Conservation (phyloP, 805 yeast genomes). For the Candida rishiriensis region DNA sequence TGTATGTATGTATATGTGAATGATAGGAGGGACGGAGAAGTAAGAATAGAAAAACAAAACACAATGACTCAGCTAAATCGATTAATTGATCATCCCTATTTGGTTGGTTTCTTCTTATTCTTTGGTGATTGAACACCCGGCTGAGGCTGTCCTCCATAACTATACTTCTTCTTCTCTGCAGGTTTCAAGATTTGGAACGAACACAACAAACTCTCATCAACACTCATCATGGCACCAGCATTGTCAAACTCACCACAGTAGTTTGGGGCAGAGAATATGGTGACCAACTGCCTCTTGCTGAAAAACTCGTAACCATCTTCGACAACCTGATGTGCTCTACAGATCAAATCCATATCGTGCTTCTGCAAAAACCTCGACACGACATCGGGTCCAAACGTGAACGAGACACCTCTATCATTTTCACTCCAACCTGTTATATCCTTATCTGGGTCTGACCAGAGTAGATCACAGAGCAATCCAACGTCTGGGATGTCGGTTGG, state of each 20-base stretch:
- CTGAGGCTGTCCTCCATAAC: slow-evolving; percentile 21
- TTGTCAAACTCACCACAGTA: slow-evolving; percentile 84
- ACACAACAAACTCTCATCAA: slow-evolving; percentile 85
- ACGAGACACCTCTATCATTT: slow-evolving; percentile 80
- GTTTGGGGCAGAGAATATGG: slow-evolving; percentile 73
- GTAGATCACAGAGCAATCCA: slow-evolving; percentile 69
- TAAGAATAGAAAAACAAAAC: background rate
- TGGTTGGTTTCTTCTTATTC: slow-evolving; percentile 26
- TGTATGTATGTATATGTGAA: background rate
- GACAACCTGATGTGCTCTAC: slow-evolving; percentile 86
- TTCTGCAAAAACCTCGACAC: slow-evolving; percentile 93
- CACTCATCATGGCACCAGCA: slow-evolving; percentile 99
- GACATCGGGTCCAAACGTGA: slow-evolving; percentile 94
- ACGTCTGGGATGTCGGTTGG: slow-evolving; percentile 87
- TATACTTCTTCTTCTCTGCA: slow-evolving; percentile 87
- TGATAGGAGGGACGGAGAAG: background rate
- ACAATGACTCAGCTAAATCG: background rate
- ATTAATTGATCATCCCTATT: slow-evolving; percentile 14
- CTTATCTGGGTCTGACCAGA: slow-evolving; percentile 88
- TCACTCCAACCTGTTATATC: slow-evolving; percentile 93
- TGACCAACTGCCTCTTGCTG: slow-evolving; percentile 65
- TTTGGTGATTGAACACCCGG: slow-evolving; percentile 22
- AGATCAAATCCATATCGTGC: slow-evolving; percentile 91
- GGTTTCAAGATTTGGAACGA: slow-evolving; percentile 95
- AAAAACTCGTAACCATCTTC: slow-evolving; percentile 78